Evolutionary conservation across 2,329 filamentous ascomycete species (phyloP).

Genomic region (Colletotrichum paranaense): DNA sequence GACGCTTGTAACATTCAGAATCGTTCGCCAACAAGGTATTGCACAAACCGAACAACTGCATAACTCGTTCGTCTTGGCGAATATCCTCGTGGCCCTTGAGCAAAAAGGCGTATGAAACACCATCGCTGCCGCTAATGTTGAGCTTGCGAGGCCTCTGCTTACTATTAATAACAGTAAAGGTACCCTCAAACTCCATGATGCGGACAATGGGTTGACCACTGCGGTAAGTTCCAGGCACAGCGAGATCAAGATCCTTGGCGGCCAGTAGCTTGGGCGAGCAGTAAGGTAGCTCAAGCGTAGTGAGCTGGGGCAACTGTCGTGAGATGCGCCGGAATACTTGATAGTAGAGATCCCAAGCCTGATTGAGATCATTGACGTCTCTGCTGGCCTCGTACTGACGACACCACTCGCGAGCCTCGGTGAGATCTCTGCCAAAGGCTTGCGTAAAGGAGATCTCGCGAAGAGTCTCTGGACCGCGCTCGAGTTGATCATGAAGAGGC

Average conservation of each 20-base stretch:
- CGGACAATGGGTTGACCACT: slow-evolving; percentile 82
- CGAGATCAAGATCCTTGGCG: slow-evolving; percentile 87
- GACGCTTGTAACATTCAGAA: slow-evolving; percentile 95
- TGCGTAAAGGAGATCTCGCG: slow-evolving; percentile 98
- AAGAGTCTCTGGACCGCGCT: slow-evolving; percentile 90
- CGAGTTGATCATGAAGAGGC: slow-evolving; percentile 91
- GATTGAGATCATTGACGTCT: slow-evolving; percentile 94
- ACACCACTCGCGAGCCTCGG: slow-evolving; percentile 96
- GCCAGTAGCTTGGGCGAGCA: slow-evolving; percentile 94
- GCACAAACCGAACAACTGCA: slow-evolving; percentile 98
- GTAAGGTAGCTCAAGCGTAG: slow-evolving; percentile 92
- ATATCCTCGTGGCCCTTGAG: slow-evolving; percentile 99
- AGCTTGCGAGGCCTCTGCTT: slow-evolving; percentile 96
- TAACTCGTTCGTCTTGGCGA: slow-evolving; percentile 97
- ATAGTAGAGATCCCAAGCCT: slow-evolving; percentile 99
- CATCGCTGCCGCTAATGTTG: slow-evolving; percentile 89
- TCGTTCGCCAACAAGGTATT: slow-evolving; percentile 96
- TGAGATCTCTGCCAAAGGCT: slow-evolving; percentile 93
- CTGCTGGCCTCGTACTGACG: slow-evolving; percentile 89
- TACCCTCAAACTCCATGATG: slow-evolving; percentile 90
- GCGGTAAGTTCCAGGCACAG: slow-evolving; percentile 94
- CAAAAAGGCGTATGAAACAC: slow-evolving; percentile 85
- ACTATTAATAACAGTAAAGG: slow-evolving; percentile 92
- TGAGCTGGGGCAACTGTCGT: slow-evolving; percentile 91
- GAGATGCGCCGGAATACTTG: slow-evolving; percentile 97